A percentile compares a stretch with the other conserved stretches of the same genome.
Conservation (phyloP, 306 rosid genomes). For the Inga laurina region DNA sequence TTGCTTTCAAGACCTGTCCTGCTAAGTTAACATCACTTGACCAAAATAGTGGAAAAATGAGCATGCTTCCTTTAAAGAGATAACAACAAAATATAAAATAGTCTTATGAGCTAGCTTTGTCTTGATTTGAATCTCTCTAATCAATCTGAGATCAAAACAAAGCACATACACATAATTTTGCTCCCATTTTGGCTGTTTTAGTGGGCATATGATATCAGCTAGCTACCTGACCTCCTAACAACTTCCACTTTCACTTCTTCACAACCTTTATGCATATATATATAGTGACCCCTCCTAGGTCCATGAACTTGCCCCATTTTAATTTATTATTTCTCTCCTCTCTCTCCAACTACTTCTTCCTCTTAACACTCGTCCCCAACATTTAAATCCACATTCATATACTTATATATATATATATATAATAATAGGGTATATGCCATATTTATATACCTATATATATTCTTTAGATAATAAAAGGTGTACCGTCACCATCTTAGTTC, state of each 20-base stretch:
- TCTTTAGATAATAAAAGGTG: conserved; percentile 6
- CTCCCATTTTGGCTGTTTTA: conserved; percentile 33
- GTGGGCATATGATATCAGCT: conserved; percentile 42
- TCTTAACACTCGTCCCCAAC: conserved; percentile 47
- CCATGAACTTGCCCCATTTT: conserved; percentile 75
- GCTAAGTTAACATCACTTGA: conserved; percentile 42
- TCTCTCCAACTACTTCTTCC: conserved; percentile 43
- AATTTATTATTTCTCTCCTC: conserved; percentile 30
- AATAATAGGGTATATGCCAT: conserved; percentile 8
- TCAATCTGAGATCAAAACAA: conserved; percentile 33
- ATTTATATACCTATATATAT: not conserved
- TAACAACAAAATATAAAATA: conserved; percentile 36
- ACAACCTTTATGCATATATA: not conserved
- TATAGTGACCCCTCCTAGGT: conserved; percentile 30
- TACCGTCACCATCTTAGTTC: conserved; percentile 26
- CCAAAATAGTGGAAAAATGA: conserved; percentile 33
- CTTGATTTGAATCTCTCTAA: conserved; percentile 24
- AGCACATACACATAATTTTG: conserved; percentile 39
- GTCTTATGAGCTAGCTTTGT: conserved; percentile 35
- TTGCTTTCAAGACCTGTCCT: conserved; percentile 8
- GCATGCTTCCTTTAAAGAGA: conserved; percentile 29
- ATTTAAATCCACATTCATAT: conserved; percentile 27
- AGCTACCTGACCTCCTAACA: conserved; percentile 46
- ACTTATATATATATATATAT: conserved; percentile 29
- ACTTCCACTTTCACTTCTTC: conserved; percentile 48